Conservation (phyloP, 2,329 filamentous ascomycete genomes). For the Fusarium denticulatum region DNA sequence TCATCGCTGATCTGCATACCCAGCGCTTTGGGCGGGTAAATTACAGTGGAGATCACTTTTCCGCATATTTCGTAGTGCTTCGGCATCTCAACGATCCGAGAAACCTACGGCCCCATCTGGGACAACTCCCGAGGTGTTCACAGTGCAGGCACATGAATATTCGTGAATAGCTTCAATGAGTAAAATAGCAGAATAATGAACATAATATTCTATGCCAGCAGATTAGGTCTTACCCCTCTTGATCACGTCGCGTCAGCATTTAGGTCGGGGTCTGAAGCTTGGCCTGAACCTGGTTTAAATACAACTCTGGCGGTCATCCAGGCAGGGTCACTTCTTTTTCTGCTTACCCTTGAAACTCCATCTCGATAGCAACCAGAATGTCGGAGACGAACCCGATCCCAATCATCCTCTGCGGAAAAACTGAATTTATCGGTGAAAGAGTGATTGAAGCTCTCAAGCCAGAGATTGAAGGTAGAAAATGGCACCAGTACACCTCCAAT, state of each 20-base stretch:
- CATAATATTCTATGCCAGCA: not conserved
- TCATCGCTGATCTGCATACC: not conserved
- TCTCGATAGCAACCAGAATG: not conserved
- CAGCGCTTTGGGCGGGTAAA: not conserved
- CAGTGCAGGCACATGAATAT: not conserved
- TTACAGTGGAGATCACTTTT: not conserved
- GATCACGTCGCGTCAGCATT: not conserved
- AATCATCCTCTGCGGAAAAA: conserved; percentile 29
- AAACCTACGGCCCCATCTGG: not conserved
- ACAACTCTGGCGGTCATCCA: not conserved
- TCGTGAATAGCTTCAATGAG: not conserved
- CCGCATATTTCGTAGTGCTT: not conserved
- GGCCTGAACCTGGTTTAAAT: not conserved
- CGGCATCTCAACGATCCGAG: not conserved
- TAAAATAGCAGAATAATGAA: not conserved
- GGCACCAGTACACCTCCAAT: fast-evolving
- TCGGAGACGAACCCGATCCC: not conserved
- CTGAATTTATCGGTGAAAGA: conserved; percentile 9
- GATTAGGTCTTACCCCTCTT: not conserved
- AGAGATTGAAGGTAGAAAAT: conserved; percentile 17
- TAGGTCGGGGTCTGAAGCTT: not conserved
- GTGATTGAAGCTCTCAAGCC: conserved; percentile 23
- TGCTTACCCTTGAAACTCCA: not conserved
- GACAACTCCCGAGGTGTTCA: not conserved
- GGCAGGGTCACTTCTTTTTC: not conserved